phyloP scores from a whole-genome alignment of 352 stramenopile genomes.

The Globisporangium recalcitrans region DNA sequence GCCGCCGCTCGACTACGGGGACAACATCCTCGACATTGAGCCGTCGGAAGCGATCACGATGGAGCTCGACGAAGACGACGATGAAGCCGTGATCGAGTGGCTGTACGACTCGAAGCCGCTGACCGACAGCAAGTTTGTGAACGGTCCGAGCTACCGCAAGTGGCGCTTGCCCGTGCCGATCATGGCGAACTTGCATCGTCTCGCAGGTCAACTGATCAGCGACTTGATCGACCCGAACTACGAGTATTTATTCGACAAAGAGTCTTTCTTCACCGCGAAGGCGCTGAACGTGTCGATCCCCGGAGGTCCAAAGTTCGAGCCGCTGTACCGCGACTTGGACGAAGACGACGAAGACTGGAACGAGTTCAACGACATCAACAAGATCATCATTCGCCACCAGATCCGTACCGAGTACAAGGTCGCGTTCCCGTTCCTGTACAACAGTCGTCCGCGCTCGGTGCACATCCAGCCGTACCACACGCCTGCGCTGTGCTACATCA shows the following conservation, averaged over 20 bases:
- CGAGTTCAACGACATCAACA: conserved; percentile 99
- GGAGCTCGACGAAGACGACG: conserved; percentile 95
- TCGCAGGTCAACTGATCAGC: conserved; percentile 96
- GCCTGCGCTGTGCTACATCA: conserved; percentile 96
- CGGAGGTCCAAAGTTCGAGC: conserved; percentile 99
- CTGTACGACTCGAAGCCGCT: conserved; percentile 97
- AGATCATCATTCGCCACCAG: conserved; percentile 99
- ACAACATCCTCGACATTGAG: conserved; percentile 97
- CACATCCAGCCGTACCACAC: conserved; percentile 95
- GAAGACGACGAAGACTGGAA: conserved; percentile 99
- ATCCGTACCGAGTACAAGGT: conserved; percentile 99
- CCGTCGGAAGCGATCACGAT: conserved; percentile 95
- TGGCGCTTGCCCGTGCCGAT: conserved; percentile 97
- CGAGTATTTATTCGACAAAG: conserved; percentile 91
- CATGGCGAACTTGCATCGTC: conserved; percentile 97
- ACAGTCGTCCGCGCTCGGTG: conserved; percentile 95
- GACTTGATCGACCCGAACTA: conserved; percentile 97
- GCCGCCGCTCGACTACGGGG: conserved; percentile 93
- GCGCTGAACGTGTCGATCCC: conserved; percentile 99
- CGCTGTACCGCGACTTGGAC: conserved; percentile 96
- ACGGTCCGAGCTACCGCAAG: conserved; percentile 96
- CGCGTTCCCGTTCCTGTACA: conserved; percentile 99
- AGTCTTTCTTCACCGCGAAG: conserved; percentile 99
- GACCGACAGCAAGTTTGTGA: conserved; percentile 91
- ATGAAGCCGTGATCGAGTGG: conserved; percentile 95